These are phyloP conservation scores for Kalmusia sp. DNA, from an alignment of 2,329 filamentous ascomycete species.

Conservation along the genomic window DNA sequence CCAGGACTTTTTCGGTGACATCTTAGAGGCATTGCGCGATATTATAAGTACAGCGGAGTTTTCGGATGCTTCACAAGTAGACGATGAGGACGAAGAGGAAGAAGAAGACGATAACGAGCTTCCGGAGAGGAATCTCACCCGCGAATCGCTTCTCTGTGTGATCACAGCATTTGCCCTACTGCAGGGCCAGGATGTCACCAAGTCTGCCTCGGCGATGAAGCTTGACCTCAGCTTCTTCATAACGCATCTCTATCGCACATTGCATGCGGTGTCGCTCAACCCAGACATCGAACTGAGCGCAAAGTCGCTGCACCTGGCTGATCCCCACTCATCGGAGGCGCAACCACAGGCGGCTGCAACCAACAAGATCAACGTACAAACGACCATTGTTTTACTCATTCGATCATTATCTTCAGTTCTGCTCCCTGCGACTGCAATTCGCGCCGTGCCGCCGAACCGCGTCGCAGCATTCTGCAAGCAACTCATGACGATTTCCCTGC, in stretches of 20 bases:
- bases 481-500: constrained; percentile 79
- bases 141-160: constrained; percentile 90
- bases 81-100: constrained; percentile 58
- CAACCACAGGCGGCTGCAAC: constrained; percentile 49
- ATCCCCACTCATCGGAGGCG: constrained; percentile 62
- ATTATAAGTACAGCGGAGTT: constrained; percentile 76
- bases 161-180: constrained; percentile 97
- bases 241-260: constrained; percentile 86
- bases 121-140: constrained; percentile 71
- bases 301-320: constrained; percentile 74
- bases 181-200: constrained; percentile 89
- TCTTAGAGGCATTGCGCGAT: constrained; percentile 93
- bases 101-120: constrained; percentile 58
- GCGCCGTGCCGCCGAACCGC: constrained; percentile 78
- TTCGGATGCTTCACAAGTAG: constrained; percentile 54
- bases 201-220: constrained; percentile 79
- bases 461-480: constrained; percentile 95
- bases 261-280: constrained; percentile 79
- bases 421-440: constrained; percentile 74
- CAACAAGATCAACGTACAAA: constrained; percentile 90
- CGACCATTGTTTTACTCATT: constrained; percentile 89
- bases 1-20: constrained; percentile 97
- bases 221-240: constrained; percentile 96
- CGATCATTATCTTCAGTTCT: constrained; percentile 84
- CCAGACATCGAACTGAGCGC: constrained; percentile 84